Base-by-base conservation (phyloP, 306 rosid species). In the Dicorynia guianensis region DNA sequence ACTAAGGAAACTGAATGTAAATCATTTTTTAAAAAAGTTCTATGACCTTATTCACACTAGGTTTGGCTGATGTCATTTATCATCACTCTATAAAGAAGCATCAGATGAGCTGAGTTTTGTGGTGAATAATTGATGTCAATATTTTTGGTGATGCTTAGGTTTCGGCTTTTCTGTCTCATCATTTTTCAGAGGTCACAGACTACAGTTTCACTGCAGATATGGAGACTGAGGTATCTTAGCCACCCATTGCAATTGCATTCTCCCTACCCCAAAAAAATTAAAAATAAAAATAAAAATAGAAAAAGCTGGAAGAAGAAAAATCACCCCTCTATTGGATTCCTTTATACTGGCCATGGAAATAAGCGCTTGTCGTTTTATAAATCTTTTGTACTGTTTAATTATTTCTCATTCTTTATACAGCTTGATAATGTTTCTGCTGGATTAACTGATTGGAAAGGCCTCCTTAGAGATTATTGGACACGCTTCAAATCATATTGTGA, bases 381-480 rank as follows among this genome's bases (percentile, higher is more conserved):
- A 8, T 69, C 1, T 53, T 64, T 78, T 67, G 59, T 54, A 55
- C 65, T 39, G 12, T 67, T 34, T 30, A 58, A 42, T 33, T 15
- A 63, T 47, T 20, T 77, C 49, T 82, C 4, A 42, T 48, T 57
- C 68, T 81, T 81, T 76, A 52, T 68, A 71, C 86, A 96, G 99
- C 99, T 96, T 59, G 99, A 96, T 72, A 96, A 96, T 80, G 99
- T 96, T 63, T 96, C 96, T 76, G 98, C 90, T 79, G 98, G 99
- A 63, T 76, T 81, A 76, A 96, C 99, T 69, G 96, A 96, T 80
- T 96, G 98, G 99, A 96, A 90, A 81, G 99, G 98, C 83, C 98
- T 96, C 80, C 92, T 96, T 8, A 84, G 68, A 89, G 96, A 96
- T 78, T 96, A 92, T 78, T 96, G 99, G 99, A 89, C 97, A 6